Percentiles rank a stretch among this genome's conserved stretches.
phyloP scores from a whole-genome alignment of 2,329 filamentous ascomycete species.

The Aureobasidium sp. region DNA sequence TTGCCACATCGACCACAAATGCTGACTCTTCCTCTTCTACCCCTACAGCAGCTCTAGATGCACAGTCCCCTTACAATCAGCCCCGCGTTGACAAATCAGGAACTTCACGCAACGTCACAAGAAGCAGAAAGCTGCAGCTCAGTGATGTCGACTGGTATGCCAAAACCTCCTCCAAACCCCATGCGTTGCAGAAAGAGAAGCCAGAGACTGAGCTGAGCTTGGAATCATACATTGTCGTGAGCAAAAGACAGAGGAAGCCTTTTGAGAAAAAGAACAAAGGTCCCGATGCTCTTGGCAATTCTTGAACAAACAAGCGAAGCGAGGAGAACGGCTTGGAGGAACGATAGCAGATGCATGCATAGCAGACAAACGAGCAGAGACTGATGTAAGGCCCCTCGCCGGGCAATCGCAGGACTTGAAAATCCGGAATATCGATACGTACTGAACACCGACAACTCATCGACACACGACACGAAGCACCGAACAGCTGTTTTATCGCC shows the following conservation, averaged over 20 bases:
- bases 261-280: neutral
- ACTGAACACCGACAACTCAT: neutral
- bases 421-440: neutral
- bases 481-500: neutral
- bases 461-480: neutral
- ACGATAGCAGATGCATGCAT: constrained; percentile 6
- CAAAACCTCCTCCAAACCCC: neutral
- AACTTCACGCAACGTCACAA: constrained; percentile 63
- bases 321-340: neutral
- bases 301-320: neutral
- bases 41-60: constrained; percentile 10
- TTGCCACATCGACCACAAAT: neutral
- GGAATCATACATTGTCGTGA: constrained; percentile 22
- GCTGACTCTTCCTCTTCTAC: constrained; percentile 3
- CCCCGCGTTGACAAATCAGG: constrained; percentile 48
- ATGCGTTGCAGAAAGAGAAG: constrained; percentile 15
- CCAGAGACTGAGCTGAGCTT: constrained; percentile 18
- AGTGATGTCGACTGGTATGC: constrained; percentile 96
- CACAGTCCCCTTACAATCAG: constrained; percentile 33
- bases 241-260: constrained; percentile 14
- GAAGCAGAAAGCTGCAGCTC: constrained; percentile 81
- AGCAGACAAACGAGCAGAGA: constrained; percentile 2
- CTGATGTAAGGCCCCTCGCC: constrained; percentile 9
- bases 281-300: neutral
- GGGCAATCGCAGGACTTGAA: constrained; percentile 23